phyloP scores from a whole-genome alignment of 169 alveolate species.

The Condylostoma magnum region DNA sequence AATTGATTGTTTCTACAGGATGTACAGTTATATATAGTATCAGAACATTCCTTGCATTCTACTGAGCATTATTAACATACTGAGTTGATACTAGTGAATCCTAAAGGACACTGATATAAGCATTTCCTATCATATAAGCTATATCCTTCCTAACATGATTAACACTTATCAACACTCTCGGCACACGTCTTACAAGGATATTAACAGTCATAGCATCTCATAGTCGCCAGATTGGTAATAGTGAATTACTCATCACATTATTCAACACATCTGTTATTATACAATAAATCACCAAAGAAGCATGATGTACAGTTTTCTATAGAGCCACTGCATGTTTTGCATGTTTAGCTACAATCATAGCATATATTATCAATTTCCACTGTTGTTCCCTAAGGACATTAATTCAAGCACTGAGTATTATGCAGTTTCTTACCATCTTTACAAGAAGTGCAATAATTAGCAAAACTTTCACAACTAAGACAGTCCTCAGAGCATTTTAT shows the following conservation, averaged over 20 bases:
- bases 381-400: slow-evolving; percentile 15
- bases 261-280: background rate
- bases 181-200: slow-evolving; percentile 4
- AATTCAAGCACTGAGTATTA: background rate
- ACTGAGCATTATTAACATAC: too few relatives aligned
- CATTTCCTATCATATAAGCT: too few relatives aligned
- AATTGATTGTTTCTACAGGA: background rate
- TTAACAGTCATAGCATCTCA: background rate
- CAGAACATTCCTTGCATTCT: too few relatives aligned
- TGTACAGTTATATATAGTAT: background rate
- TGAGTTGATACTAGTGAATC: too few relatives aligned
- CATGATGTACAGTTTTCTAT: background rate
- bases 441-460: slow-evolving; percentile 7
- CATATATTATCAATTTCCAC: background rate
- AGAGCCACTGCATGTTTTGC: background rate
- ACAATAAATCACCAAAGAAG: background rate
- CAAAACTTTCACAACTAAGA: background rate
- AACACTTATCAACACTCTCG: too few relatives aligned
- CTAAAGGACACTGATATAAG: too few relatives aligned
- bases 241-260: too few relatives aligned
- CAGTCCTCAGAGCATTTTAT: background rate
- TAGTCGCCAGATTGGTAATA: too few relatives aligned
- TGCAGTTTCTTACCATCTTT: background rate
- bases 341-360: background rate
- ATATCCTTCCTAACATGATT: too few relatives aligned